Evolutionary conservation across 352 stramenopile genomes (phyloP), one percentile per base, ranked within the genome.

Genomic region (Globisporangium splendens): DNA sequence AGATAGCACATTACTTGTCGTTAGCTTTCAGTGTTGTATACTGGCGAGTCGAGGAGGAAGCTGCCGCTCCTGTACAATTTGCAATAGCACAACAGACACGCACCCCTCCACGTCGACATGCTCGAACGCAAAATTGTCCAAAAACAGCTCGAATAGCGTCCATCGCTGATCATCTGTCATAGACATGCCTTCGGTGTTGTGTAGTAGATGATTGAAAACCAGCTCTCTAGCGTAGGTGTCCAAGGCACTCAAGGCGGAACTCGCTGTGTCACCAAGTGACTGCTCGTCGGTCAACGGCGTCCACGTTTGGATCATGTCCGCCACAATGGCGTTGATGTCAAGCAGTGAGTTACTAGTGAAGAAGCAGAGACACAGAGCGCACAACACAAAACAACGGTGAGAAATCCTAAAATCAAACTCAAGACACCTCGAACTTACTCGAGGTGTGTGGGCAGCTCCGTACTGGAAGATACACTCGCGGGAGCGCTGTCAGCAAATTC

Each of bases 81-180:
- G n/a, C n/a, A n/a, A n/a, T n/a, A n/a, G n/a, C n/a, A n/a, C n/a
- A n/a, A n/a, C n/a, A n/a, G 14, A 17, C 46, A 55, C 62, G n/a
- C 63, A 83, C 66, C 73, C 69, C 28, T 68, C 58, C 4, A 84
- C 59, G 41, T 75, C 56, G 2, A 70, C 55, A 54, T 66, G 77
- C 21, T 79, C 68, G 43, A 80, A 80, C 17, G 62, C 48, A 20
- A 65, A 70, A 21, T 66, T 54, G 21, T 77, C 72, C 41, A 84
- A 47, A 54, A 81, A 84, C 38, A 75, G 44, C 38, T 73, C 54
- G 3, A 75, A 46, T 21, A 78, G 53, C 21, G 55, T 48, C 54
- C 57, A 68, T 18, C 61, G 58, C 22, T 72, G 58, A 5, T 59
- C 33, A 8, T 64, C 62, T 12, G 46, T 35, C 1, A 51, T 8